These are phyloP conservation scores for sunflower (Helianthus annuus) DNA, from an alignment of 129 eudicot species.

Conservation along the genomic window HanXRQr2.0-SUNRISE NC_035443.2:48709349-48709848, in stretches of 20 bases:
- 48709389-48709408: too few species aligned
- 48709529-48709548: slow-evolving; percentile 80
- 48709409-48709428: too few species aligned
- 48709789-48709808: slow-evolving; percentile 85
- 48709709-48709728: slow-evolving; percentile 80
- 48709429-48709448: too few species aligned
- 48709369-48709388: too few species aligned
- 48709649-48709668: not conserved
- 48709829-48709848: slow-evolving; percentile 93
- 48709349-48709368: too few species aligned
- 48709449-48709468: too few species aligned
- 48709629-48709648: not conserved
- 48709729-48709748: slow-evolving; percentile 70
- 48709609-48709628: slow-evolving; percentile 7
- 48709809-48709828: slow-evolving; percentile 87
- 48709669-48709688: slow-evolving; percentile 66
- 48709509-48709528: slow-evolving; percentile 96
- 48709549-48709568: slow-evolving; percentile 88
- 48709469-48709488: too few species aligned
- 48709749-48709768: slow-evolving; percentile 67
- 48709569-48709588: slow-evolving; percentile 85
- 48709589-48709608: slow-evolving; percentile 8
- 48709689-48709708: slow-evolving; percentile 77
- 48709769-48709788: slow-evolving; percentile 91
- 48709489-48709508: slow-evolving; percentile 76